Conservation (phyloP, 352 stramenopile genomes). For the Pilasporangium apinafurcum region DNA sequence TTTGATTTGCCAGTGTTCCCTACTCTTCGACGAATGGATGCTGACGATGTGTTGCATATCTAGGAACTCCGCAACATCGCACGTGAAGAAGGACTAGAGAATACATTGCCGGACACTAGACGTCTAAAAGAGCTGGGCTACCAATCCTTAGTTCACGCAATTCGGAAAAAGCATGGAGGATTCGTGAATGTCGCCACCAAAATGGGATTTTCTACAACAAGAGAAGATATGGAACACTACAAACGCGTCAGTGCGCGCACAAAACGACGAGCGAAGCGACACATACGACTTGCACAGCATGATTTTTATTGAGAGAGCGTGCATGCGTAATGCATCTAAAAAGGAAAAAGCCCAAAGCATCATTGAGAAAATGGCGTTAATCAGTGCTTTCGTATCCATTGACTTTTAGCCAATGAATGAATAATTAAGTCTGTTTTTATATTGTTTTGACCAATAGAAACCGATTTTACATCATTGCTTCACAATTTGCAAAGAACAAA, state of each 20-base stretch:
- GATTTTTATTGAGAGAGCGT: constrained; percentile 50
- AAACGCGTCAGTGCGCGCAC: constrained; percentile 57
- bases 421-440: no score
- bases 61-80: constrained; percentile 64
- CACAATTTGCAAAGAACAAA: no score
- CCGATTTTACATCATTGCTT: no score
- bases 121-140: constrained; percentile 65
- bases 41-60: neutral
- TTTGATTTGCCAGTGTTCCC: neutral
- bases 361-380: no score
- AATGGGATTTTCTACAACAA: constrained; percentile 32
- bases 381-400: no score
- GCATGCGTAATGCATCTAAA: no score
- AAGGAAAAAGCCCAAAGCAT: no score
- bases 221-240: constrained; percentile 43
- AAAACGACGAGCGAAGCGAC: constrained; percentile 60
- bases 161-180: constrained; percentile 81
- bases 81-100: constrained; percentile 28
- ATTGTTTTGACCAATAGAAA: no score
- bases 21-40: no score
- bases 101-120: constrained; percentile 56
- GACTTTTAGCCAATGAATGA: neutral
- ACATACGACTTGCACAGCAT: constrained; percentile 45
- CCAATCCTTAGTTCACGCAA: constrained; percentile 50
- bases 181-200: constrained; percentile 55